Percentiles rank a stretch among this genome's conserved stretches.
These are phyloP conservation scores for Helminthosporium solani DNA, from an alignment of 2,329 filamentous ascomycete species.

Conservation along the genomic window DNA sequence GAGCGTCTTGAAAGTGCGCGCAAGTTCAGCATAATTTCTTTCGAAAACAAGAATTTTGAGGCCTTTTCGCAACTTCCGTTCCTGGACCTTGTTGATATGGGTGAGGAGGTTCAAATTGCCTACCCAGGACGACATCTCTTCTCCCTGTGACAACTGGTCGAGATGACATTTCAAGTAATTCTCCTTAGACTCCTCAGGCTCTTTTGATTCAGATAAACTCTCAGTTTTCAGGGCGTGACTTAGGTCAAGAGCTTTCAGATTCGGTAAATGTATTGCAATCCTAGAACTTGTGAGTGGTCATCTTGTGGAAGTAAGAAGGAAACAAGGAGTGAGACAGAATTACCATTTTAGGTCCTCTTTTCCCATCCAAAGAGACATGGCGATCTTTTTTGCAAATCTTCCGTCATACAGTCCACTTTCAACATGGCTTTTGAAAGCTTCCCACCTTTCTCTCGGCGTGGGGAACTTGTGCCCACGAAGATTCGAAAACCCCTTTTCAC, in stretches of 20 bases:
- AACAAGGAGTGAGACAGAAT: not conserved
- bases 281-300: conserved; percentile 2
- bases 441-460: conserved; percentile 17
- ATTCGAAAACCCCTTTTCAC: conserved; percentile 14
- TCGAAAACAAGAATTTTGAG: not conserved
- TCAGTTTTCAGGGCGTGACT: conserved; percentile 11
- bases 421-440: conserved; percentile 14
- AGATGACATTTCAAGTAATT: not conserved
- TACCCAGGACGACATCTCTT: not conserved
- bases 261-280: conserved; percentile 16
- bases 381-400: conserved; percentile 23
- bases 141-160: not conserved
- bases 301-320: not conserved
- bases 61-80: not conserved
- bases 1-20: not conserved
- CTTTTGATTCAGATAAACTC: not conserved
- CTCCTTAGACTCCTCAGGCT: not conserved
- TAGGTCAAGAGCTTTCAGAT: conserved; percentile 22
- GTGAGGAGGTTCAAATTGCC: not conserved
- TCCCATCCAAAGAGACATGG: conserved; percentile 28
- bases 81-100: not conserved
- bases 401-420: conserved; percentile 3
- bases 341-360: conserved; percentile 21
- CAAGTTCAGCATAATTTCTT: not conserved
- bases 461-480: conserved; percentile 8